Conservation (phyloP, 345 rosid genomes). For the Syzygium aqueum region DNA sequence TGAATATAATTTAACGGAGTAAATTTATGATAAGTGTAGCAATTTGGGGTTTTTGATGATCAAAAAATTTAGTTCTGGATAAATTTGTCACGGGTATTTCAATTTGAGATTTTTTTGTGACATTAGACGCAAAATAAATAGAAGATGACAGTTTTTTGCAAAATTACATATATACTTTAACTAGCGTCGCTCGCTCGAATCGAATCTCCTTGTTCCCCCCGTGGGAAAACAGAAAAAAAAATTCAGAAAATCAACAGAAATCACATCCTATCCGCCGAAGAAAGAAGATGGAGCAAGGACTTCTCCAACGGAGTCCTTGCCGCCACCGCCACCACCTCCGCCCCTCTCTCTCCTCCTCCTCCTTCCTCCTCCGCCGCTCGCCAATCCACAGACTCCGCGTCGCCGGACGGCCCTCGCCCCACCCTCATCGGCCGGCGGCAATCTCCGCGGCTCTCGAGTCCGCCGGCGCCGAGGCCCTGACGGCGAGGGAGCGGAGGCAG, state of each 20-base stretch:
- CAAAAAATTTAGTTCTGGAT: too few relatives aligned
- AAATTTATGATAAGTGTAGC: too few relatives aligned
- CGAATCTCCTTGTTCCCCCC: not conserved
- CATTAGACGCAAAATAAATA: not conserved
- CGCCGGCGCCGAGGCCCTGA: constrained; percentile 11
- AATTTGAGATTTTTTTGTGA: too few relatives aligned
- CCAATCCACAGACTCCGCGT: not conserved
- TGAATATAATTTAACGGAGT: too few relatives aligned
- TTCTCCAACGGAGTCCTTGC: constrained; percentile 62
- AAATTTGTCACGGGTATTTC: too few relatives aligned
- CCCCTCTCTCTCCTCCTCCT: constrained; percentile 13
- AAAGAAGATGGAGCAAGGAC: constrained; percentile 49
- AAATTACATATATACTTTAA: not conserved
- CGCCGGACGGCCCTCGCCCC: not conserved
- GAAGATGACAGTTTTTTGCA: not conserved
- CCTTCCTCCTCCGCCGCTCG: constrained; percentile 5
- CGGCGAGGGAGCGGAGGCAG: constrained; percentile 82
- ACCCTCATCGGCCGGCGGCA: constrained; percentile 8
- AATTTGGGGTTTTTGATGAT: too few relatives aligned
- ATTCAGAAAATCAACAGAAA: not conserved
- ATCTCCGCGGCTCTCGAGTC: constrained; percentile 39
- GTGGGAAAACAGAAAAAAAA: not conserved
- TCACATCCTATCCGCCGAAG: not conserved
- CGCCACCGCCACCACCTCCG: constrained; percentile 1
- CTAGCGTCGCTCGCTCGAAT: not conserved